Evolutionary conservation across 345 rosid genomes (phyloP).

Genomic region (Erysimum cheiranthoides): DNA sequence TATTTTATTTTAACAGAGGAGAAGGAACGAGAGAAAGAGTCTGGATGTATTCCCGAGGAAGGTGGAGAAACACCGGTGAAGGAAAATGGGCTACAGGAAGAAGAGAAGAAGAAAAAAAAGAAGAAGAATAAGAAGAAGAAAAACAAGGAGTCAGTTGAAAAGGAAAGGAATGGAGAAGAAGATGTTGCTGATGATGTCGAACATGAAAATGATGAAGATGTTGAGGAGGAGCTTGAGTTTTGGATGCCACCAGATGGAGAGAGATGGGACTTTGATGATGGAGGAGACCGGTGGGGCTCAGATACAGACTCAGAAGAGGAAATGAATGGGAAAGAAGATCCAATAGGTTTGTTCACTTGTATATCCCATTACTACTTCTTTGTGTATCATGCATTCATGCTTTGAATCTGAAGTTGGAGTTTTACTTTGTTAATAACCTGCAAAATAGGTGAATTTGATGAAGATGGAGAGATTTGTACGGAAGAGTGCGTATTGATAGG

Average conservation of each 20-base stretch:
- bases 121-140: constrained; percentile 45
- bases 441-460: constrained; percentile 36
- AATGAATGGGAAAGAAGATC: constrained; percentile 54
- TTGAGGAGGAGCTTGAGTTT: constrained; percentile 68
- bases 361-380: constrained; percentile 9
- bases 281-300: constrained; percentile 55
- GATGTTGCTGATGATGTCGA: constrained; percentile 31
- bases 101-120: constrained; percentile 45
- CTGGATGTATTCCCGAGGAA: constrained; percentile 41
- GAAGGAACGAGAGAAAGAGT: constrained; percentile 62
- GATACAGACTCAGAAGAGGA: constrained; percentile 74
- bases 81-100: constrained; percentile 43
- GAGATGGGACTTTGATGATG: constrained; percentile 56
- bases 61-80: constrained; percentile 27
- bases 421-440: neutral
- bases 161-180: constrained; percentile 21
- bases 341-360: constrained; percentile 55
- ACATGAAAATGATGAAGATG: constrained; percentile 36
- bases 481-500: constrained; percentile 31
- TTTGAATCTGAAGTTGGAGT: constrained; percentile 20
- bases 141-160: constrained; percentile 23
- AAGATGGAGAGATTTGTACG: constrained; percentile 20
- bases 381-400: constrained; percentile 2
- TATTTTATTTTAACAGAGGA: constrained; percentile 53
- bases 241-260: constrained; percentile 93